Evolutionary conservation across 2,329 filamentous ascomycete species (phyloP).

Genomic region (Aspergillus persii): DNA sequence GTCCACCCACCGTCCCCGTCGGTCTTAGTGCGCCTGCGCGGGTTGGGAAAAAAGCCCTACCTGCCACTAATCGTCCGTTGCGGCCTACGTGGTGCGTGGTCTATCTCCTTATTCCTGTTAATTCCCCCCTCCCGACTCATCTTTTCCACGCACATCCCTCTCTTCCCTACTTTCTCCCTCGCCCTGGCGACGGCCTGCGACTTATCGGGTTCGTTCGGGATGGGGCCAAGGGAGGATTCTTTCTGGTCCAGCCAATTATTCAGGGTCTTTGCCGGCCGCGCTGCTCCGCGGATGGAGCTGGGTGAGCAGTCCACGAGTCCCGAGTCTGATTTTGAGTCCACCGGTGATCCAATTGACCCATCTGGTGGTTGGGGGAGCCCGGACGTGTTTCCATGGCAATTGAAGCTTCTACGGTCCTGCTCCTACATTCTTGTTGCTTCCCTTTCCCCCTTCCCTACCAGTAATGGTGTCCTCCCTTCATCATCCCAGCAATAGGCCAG

Average conservation of each 20-base stretch:
- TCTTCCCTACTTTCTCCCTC: neutral
- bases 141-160: constrained; percentile 13
- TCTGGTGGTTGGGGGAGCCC: neutral
- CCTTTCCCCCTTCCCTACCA: neutral
- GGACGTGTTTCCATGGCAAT: neutral
- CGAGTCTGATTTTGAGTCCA: constrained; percentile 2
- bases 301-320: constrained; percentile 8
- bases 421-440: constrained; percentile 1
- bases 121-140: neutral
- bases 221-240: constrained; percentile 15
- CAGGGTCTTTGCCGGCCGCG: constrained; percentile 5
- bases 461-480: constrained; percentile 1
- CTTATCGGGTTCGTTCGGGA: constrained; percentile 25
- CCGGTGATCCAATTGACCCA: constrained; percentile 15
- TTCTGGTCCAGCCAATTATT: constrained; percentile 19
- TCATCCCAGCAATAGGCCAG: constrained; percentile 2
- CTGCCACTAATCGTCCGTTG: neutral
- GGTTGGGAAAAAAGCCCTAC: constrained; percentile 27
- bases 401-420: neutral
- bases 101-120: constrained; percentile 9
- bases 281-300: constrained; percentile 14
- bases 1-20: constrained; percentile 28
- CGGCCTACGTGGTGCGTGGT: constrained; percentile 2
- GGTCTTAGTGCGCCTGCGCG: constrained; percentile 29
- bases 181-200: constrained; percentile 4